A percentile compares a stretch with the other conserved stretches of the same genome.
Evolutionary conservation across 352 stramenopile genomes (phyloP).

Genomic region (Phytophthora litchii): DNA sequence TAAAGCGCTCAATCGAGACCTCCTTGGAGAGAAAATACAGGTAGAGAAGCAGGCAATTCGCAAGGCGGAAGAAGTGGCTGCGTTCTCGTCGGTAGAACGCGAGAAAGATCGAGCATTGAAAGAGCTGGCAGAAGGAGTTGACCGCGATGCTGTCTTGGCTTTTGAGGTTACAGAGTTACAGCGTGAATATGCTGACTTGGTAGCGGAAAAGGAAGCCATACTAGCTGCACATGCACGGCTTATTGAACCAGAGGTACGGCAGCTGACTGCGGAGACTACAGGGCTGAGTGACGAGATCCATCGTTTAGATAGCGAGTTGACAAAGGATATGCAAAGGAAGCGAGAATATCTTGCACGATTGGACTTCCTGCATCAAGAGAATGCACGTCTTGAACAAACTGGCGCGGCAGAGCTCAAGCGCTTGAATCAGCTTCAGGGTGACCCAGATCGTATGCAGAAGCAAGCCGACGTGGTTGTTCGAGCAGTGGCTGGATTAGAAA

Average conservation of each 20-base stretch:
- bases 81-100: slow-evolving; percentile 75
- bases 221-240: slow-evolving; percentile 78
- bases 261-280: slow-evolving; percentile 71
- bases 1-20: slow-evolving; percentile 84
- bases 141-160: slow-evolving; percentile 81
- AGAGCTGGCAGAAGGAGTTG: slow-evolving; percentile 75
- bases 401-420: slow-evolving; percentile 61
- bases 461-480: slow-evolving; percentile 87
- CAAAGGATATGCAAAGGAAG: slow-evolving; percentile 72
- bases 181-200: slow-evolving; percentile 75
- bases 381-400: slow-evolving; percentile 59
- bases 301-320: slow-evolving; percentile 70
- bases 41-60: slow-evolving; percentile 88
- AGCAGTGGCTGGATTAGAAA: slow-evolving; percentile 71
- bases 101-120: slow-evolving; percentile 82
- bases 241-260: slow-evolving; percentile 84
- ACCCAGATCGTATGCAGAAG: slow-evolving; percentile 86
- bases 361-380: slow-evolving; percentile 67
- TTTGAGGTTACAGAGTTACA: slow-evolving; percentile 91
- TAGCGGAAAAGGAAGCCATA: slow-evolving; percentile 78
- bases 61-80: slow-evolving; percentile 79
- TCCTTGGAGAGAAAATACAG: slow-evolving; percentile 87
- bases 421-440: slow-evolving; percentile 63
- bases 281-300: slow-evolving; percentile 72
- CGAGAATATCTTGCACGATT: slow-evolving; percentile 62